A percentile compares a stretch with the other conserved stretches of the same genome.
Evolutionary conservation across 768 basidiomycete genomes (phyloP).

Genomic region (Strobilomyces echinocephalus): DNA sequence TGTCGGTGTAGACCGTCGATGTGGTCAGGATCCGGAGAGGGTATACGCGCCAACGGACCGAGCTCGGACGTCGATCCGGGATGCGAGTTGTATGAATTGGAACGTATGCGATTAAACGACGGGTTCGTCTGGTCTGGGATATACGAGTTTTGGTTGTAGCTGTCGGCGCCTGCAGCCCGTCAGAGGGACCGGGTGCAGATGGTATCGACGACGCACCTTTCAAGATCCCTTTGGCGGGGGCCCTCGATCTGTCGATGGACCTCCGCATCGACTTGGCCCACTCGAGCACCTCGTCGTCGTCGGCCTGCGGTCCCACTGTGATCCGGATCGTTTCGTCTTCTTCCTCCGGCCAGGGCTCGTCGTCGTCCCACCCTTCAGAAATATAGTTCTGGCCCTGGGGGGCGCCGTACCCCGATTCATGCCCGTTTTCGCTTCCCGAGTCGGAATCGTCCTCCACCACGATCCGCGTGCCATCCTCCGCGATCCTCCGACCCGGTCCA

Average conservation of each 20-base stretch:
- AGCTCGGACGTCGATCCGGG: constrained; percentile 45
- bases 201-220: constrained; percentile 45
- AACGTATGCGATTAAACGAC: constrained; percentile 53
- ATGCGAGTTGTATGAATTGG: constrained; percentile 75
- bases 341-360: constrained; percentile 72
- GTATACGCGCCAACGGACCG: constrained; percentile 78
- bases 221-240: constrained; percentile 80
- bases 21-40: constrained; percentile 78
- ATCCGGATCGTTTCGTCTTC: constrained; percentile 71
- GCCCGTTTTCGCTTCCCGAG: constrained; percentile 52
- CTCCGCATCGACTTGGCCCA: constrained; percentile 76
- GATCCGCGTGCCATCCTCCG: constrained; percentile 62
- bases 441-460: constrained; percentile 70
- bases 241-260: constrained; percentile 60
- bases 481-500: constrained; percentile 42
- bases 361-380: constrained; percentile 70
- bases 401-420: constrained; percentile 34
- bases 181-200: constrained; percentile 3
- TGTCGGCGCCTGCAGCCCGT: constrained; percentile 50
- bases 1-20: constrained; percentile 84
- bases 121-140: constrained; percentile 39
- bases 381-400: constrained; percentile 37
- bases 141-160: constrained; percentile 61
- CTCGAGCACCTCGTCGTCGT: constrained; percentile 61
- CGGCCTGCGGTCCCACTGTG: constrained; percentile 15